Percentiles rank a stretch among this genome's conserved stretches.
These are phyloP conservation scores for Beta lomatogona DNA, from an alignment of 179 eudicot genomes.

Conservation along the genomic window DNA sequence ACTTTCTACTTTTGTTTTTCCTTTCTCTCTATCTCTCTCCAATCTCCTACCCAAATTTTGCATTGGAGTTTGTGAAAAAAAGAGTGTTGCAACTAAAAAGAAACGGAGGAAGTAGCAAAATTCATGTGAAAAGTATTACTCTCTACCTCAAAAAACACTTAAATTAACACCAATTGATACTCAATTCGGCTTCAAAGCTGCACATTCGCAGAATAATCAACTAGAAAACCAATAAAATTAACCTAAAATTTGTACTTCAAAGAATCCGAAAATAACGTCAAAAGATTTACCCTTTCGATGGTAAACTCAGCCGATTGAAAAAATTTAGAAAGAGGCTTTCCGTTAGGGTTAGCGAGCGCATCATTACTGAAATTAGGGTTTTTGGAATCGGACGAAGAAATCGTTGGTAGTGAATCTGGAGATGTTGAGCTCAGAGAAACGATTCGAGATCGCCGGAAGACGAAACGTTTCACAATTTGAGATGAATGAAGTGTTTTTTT, in stretches of 20 bases:
- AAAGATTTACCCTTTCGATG: slow-evolving; percentile 61
- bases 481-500: neutral
- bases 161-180: neutral
- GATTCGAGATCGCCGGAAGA: slow-evolving; percentile 2
- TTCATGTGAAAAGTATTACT: neutral
- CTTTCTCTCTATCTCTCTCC: too few relatives aligned
- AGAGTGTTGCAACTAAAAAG: too few relatives aligned
- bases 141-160: neutral
- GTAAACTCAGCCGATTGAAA: slow-evolving; percentile 57
- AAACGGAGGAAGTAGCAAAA: too few relatives aligned
- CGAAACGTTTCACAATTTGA: neutral
- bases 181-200: neutral
- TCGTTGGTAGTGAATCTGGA: slow-evolving; percentile 23
- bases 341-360: slow-evolving; percentile 40
- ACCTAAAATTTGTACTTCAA: neutral
- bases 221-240: neutral
- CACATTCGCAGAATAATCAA: neutral
- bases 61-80: too few relatives aligned
- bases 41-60: too few relatives aligned
- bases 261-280: neutral
- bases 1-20: too few relatives aligned
- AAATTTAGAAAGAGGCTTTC: slow-evolving; percentile 39
- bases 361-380: slow-evolving; percentile 27
- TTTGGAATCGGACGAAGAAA: slow-evolving; percentile 21
- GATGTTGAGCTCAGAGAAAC: slow-evolving; percentile 40